These are phyloP conservation scores for Yamadazyma sp. DNA, from an alignment of 1,139 yeast genomes.

Conservation along the genomic window DNA sequence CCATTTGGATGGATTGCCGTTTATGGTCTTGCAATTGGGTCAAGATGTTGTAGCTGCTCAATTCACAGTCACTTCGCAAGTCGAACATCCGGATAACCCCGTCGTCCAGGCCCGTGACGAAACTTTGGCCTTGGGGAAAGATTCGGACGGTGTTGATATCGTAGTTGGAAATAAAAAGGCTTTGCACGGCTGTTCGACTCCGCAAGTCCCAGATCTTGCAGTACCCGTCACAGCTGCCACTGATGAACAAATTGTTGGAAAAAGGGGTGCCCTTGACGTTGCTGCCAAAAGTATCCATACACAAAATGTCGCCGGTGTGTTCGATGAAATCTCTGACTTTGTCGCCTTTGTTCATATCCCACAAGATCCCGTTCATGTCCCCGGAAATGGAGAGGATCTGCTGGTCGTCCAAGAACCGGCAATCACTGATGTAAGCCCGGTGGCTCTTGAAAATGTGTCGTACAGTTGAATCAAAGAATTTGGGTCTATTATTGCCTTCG, in stretches of 20 bases:
- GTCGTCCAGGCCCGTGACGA: slow-evolving; percentile 77
- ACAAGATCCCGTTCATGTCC: slow-evolving; percentile 74
- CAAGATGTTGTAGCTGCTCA: slow-evolving; percentile 52
- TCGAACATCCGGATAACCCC: slow-evolving; percentile 75
- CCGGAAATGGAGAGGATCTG: slow-evolving; percentile 75
- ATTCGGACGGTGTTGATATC: slow-evolving; percentile 69
- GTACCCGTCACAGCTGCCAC: slow-evolving; percentile 77
- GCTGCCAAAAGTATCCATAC: slow-evolving; percentile 37
- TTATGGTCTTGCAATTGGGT: slow-evolving; percentile 12
- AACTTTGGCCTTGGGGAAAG: slow-evolving; percentile 70
- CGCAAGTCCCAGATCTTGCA: slow-evolving; percentile 75
- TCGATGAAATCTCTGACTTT: slow-evolving; percentile 61
- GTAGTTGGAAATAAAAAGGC: slow-evolving; percentile 57
- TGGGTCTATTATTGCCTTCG: slow-evolving; percentile 1
- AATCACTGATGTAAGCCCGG: slow-evolving; percentile 76
- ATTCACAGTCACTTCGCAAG: slow-evolving; percentile 71
- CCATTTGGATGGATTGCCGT: slow-evolving; percentile 14
- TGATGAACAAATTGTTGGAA: slow-evolving; percentile 45
- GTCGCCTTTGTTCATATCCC: slow-evolving; percentile 73
- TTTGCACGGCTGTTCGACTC: slow-evolving; percentile 52
- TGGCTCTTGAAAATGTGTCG: slow-evolving; percentile 70
- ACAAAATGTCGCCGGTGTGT: slow-evolving; percentile 79
- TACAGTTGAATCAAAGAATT: slow-evolving; percentile 22
- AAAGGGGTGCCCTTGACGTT: slow-evolving; percentile 11
- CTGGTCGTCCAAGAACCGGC: slow-evolving; percentile 56